Conservation (phyloP, 345 rosid genomes). For the Sisymbrium altissimum region DNA sequence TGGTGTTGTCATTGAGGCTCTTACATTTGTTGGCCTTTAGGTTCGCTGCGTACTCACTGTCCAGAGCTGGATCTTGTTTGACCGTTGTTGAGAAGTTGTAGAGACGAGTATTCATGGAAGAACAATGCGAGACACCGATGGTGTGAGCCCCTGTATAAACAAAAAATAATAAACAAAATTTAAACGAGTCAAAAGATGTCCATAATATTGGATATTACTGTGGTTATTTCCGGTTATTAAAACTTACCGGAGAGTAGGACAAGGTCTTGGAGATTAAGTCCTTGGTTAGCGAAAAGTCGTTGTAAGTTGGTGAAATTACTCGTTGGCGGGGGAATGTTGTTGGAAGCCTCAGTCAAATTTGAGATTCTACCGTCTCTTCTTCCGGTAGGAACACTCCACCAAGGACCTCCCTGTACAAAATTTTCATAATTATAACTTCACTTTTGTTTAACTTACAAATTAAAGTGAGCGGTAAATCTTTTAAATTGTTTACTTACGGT, state of each 20-base stretch:
- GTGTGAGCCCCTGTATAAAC: slow-evolving; percentile 70
- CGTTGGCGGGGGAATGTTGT: slow-evolving; percentile 56
- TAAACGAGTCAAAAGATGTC: neutral
- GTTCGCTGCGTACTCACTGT: slow-evolving; percentile 63
- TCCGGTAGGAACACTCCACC: slow-evolving; percentile 85
- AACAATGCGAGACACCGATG: slow-evolving; percentile 69
- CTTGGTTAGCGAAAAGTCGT: slow-evolving; percentile 47
- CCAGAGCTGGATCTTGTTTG: slow-evolving; percentile 61
- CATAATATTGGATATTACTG: neutral
- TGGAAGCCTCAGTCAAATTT: slow-evolving; percentile 46
- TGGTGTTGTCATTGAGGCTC: slow-evolving; percentile 50
- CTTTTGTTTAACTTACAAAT: neutral
- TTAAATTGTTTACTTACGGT: slow-evolving; percentile 41
- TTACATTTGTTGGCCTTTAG: slow-evolving; percentile 69
- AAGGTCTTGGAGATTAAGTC: slow-evolving; percentile 65
- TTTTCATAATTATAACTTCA: neutral
- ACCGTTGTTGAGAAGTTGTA: slow-evolving; percentile 72
- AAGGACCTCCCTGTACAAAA: slow-evolving; percentile 60
- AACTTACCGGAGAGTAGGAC: slow-evolving; percentile 56
- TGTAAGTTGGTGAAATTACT: slow-evolving; percentile 57
- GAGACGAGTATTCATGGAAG: slow-evolving; percentile 50
- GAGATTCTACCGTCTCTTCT: slow-evolving; percentile 77
- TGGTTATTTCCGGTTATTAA: neutral
- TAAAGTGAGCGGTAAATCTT: neutral
- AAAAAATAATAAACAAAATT: neutral